Evolutionary conservation across 441 rosid genomes (phyloP).

Genomic region (Corymbia citriodora): DNA sequence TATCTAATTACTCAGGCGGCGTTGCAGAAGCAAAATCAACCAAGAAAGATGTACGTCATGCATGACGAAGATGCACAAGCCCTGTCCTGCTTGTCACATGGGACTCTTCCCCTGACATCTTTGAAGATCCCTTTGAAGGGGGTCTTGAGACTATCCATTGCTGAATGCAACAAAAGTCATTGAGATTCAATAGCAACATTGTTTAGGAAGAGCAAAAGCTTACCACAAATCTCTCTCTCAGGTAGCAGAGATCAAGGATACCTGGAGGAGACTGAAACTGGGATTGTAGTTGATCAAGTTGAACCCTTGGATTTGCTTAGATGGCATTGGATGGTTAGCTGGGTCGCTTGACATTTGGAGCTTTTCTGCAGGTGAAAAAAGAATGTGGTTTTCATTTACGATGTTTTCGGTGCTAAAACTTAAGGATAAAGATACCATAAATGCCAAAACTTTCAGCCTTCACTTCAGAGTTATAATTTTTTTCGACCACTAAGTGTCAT

Average conservation of each 20-base stretch:
- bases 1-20: not conserved
- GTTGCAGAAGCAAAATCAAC: not conserved
- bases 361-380: not conserved
- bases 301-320: not conserved
- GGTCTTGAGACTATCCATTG: constrained; percentile 36
- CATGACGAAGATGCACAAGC: constrained; percentile 37
- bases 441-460: not conserved
- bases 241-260: not conserved
- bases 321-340: not conserved
- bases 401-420: too few species aligned
- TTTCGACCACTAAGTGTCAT: accelerated
- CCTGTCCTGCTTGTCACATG: constrained; percentile 78
- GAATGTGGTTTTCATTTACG: not conserved
- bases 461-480: too few species aligned
- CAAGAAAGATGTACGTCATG: constrained; percentile 26
- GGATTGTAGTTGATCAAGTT: too few species aligned
- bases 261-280: not conserved
- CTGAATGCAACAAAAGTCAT: constrained; percentile 4
- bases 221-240: not conserved
- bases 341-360: not conserved
- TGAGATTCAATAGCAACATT: not conserved
- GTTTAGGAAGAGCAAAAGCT: not conserved
- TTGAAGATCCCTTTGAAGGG: too few species aligned
- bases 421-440: too few species aligned
- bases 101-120: constrained; percentile 35